These are phyloP conservation scores for Leccinum idahoense DNA, from an alignment of 1,284 basidiomycete species.

Conservation along the genomic window DNA sequence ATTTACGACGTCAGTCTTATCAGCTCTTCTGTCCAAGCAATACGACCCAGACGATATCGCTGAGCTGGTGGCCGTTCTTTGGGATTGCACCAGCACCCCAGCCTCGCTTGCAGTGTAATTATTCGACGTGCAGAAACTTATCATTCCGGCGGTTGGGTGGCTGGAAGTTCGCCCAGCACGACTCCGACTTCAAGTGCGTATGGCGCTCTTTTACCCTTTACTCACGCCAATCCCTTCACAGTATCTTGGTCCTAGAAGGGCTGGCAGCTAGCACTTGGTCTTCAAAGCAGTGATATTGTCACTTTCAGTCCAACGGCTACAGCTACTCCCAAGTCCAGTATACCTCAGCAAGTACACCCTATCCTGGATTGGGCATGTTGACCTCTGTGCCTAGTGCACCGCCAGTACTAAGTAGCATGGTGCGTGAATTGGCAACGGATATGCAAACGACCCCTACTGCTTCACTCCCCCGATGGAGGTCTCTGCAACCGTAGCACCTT, in stretches of 20 bases:
- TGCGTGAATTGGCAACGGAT: constrained; percentile 27
- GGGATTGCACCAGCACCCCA: constrained; percentile 36
- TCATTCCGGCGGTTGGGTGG: constrained; percentile 59
- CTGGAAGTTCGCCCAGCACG: constrained; percentile 43
- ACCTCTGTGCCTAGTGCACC: constrained; percentile 1
- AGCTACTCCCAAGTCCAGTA: constrained; percentile 49
- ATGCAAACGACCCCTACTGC: constrained; percentile 24
- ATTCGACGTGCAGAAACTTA: constrained; percentile 47
- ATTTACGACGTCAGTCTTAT: constrained; percentile 39
- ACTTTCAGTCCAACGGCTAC: constrained; percentile 63
- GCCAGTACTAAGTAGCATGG: constrained; percentile 16
- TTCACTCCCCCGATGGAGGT: constrained; percentile 15
- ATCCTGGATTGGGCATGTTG: constrained; percentile 47
- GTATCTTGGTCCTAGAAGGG: constrained; percentile 85
- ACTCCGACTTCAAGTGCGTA: constrained; percentile 54
- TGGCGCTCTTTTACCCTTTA: constrained; percentile 3
- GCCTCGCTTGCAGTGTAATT: constrained; percentile 45
- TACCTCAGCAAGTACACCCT: constrained; percentile 47
- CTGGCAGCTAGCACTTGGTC: constrained; percentile 77
- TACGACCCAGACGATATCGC: constrained; percentile 48
- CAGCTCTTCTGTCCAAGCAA: constrained; percentile 54
- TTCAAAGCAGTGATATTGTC: constrained; percentile 66
- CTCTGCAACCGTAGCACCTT: constrained; percentile 3
- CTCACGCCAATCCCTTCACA: constrained; percentile 25
- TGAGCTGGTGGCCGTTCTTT: constrained; percentile 57